Conservation (phyloP, 352 stramenopile genomes). For the Globisporangium apiculatum region DNA sequence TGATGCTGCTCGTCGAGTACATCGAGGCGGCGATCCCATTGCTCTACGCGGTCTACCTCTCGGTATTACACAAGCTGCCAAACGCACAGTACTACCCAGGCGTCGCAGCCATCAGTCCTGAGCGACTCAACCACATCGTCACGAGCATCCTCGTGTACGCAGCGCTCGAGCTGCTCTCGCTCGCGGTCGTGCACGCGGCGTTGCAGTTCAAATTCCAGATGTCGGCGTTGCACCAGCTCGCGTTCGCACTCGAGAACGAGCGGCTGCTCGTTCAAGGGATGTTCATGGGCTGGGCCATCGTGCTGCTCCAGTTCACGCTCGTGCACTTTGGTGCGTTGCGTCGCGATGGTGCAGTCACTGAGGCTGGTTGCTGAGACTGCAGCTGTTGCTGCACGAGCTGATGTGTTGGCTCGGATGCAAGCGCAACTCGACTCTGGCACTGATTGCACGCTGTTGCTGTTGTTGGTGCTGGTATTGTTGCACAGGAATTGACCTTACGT, state of each 20-base stretch:
- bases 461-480: not conserved
- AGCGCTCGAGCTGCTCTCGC: constrained; percentile 17
- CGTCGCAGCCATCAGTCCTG: constrained; percentile 1
- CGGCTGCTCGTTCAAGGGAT: not conserved
- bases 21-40: constrained; percentile 1
- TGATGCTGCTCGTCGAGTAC: constrained; percentile 6
- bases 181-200: constrained; percentile 5
- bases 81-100: constrained; percentile 5
- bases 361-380: no score
- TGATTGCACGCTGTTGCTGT: not conserved
- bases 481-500: not conserved
- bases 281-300: not conserved
- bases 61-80: not conserved
- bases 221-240: constrained; percentile 21
- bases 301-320: not conserved
- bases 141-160: constrained; percentile 13
- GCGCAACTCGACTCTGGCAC: no score
- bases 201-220: constrained; percentile 18
- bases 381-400: not conserved
- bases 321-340: not conserved
- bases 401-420: not conserved
- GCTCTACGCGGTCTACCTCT: not conserved
- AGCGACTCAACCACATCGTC: constrained; percentile 5
- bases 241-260: constrained; percentile 24
- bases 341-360: not conserved